These are phyloP conservation scores for Lachnellula suecica DNA, from an alignment of 2,329 filamentous ascomycete species.

Conservation along the genomic window DNA sequence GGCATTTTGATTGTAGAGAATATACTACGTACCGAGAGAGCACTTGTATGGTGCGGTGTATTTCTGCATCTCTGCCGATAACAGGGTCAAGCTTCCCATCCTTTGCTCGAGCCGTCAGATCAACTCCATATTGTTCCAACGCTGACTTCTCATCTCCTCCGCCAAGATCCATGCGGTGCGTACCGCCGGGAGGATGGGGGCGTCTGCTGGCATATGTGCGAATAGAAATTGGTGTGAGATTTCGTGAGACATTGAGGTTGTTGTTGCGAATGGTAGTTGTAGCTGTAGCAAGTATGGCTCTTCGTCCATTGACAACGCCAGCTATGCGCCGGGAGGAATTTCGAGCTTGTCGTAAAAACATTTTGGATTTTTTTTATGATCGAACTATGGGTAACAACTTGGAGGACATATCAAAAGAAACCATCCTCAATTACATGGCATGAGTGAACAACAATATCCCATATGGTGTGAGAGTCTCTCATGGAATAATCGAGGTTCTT, in stretches of 20 bases:
- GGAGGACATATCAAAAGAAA: background rate
- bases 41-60: constrained; percentile 92
- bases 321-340: constrained; percentile 27
- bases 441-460: background rate
- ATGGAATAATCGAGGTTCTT: constrained; percentile 11
- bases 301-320: constrained; percentile 11
- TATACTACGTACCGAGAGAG: constrained; percentile 81
- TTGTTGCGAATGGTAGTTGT: constrained; percentile 11
- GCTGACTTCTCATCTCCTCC: constrained; percentile 77
- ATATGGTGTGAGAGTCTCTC: background rate
- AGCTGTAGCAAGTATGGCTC: constrained; percentile 8
- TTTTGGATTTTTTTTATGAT: constrained; percentile 14
- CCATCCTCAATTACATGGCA: constrained; percentile 9
- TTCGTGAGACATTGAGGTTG: constrained; percentile 16
- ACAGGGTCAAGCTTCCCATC: constrained; percentile 93
- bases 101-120: constrained; percentile 81
- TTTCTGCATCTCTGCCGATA: constrained; percentile 88
- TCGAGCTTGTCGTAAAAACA: constrained; percentile 26
- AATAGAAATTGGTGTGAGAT: constrained; percentile 39
- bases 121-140: constrained; percentile 86
- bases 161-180: constrained; percentile 87
- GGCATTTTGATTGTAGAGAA: no score
- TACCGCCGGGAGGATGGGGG: constrained; percentile 86
- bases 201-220: constrained; percentile 67
- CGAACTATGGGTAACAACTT: background rate